Base-by-base conservation (phyloP, 306 rosid genomes). In the Acacia crassicarpa region DNA sequence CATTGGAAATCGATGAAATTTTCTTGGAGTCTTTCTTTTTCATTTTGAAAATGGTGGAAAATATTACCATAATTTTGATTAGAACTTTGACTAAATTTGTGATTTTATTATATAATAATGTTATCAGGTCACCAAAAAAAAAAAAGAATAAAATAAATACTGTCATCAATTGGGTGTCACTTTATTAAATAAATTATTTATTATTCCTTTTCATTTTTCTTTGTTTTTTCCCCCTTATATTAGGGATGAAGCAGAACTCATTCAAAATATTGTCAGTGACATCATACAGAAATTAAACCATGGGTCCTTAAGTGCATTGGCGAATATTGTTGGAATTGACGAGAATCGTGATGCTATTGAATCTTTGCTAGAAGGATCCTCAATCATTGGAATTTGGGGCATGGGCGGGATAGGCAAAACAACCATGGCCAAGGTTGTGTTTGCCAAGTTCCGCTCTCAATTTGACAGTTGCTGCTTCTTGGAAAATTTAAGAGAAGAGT, bases 381-480 rank as follows among this genome's bases (percentile, higher is more conserved):
- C 35, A 3, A 38, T 13, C 44, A 44, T 79, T 40, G 86, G 86
- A 56, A 83, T 83, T 19, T 79, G 83, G 80, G 86, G 86, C 1
- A 83, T 83, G 75, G 74, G 67, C 0, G 83, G 86, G 1, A 68
- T 83, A 0, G 83, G 83, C 0, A 83, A 83, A 44, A 82, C 83
- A 33, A 83, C 86, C 4, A 33, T 82, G 5, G 81, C 81, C 20
- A 58, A 69, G 20, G 72, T 16, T 32, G 9, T 76, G 11, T 82
- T 68, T 76, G 25, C 80, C 25, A 33, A 40, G 19, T 6, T 20
- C 12, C 11, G 17, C 14, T 38, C 75, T 3, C 58, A 19, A 1
- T 81, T 38, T 15, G 84, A 81, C 0, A 51, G 35, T 40, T 32
- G 22, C 3, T 74, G 49, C 40, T 81, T 65, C 44, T 25, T 75